phyloP scores from a whole-genome alignment of 306 rosid genomes.

The Ziziphus jujuba region DNA sequence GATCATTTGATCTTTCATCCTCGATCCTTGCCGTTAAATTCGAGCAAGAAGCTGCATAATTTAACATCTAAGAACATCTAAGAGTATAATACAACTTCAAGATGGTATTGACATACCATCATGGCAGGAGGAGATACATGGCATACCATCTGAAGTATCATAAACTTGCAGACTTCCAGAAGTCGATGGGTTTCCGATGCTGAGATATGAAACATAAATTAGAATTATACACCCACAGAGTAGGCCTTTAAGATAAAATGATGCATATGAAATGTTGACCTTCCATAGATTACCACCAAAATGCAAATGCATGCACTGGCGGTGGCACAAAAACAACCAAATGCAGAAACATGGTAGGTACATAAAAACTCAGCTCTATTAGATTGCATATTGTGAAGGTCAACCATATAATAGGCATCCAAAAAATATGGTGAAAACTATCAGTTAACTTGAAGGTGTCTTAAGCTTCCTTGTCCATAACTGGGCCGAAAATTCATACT shows the following conservation, averaged over 20 bases:
- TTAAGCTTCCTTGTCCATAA: too few relatives aligned
- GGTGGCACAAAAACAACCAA: too few relatives aligned
- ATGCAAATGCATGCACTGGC: too few relatives aligned
- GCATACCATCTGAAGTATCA: slow-evolving; percentile 30
- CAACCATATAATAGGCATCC: neutral
- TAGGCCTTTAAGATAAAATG: neutral
- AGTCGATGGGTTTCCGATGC: slow-evolving; percentile 84
- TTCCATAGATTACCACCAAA: too few relatives aligned
- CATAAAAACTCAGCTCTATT: too few relatives aligned
- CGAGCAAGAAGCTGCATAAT: neutral
- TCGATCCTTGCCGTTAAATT: neutral
- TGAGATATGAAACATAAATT: slow-evolving; percentile 33
- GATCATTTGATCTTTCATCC: too few relatives aligned
- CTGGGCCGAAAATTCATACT: too few relatives aligned
- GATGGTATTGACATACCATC: neutral
- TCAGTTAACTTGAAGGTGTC: too few relatives aligned
- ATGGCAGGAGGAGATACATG: neutral
- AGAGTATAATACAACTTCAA: neutral
- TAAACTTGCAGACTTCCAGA: slow-evolving; percentile 69
- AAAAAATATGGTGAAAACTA: neutral
- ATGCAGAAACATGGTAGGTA: too few relatives aligned
- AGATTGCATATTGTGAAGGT: too few relatives aligned
- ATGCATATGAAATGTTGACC: neutral
- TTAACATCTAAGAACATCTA: neutral
- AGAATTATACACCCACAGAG: neutral